A percentile compares a stretch with the other conserved stretches of the same genome.
Evolutionary conservation across 139 green algal species (phyloP).

Genomic region (Tetraselmis striata): DNA sequence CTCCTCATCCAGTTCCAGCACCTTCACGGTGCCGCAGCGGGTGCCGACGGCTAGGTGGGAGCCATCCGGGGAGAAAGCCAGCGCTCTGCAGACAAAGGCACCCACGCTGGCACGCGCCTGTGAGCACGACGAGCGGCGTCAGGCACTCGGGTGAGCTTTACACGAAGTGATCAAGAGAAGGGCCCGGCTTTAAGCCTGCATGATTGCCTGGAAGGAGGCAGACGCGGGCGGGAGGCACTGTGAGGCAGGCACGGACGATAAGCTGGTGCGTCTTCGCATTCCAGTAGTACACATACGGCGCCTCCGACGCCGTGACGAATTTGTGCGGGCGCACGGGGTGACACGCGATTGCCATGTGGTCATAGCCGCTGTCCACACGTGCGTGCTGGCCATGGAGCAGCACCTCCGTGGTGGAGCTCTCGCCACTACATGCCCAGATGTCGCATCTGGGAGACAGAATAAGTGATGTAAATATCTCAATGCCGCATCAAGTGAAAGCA

Average conservation of each 20-base stretch:
- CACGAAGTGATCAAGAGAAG: conserved; percentile 13
- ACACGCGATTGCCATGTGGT: conserved; percentile 21
- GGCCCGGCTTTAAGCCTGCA: not conserved
- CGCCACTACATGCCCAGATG: not conserved
- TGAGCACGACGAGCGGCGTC: too few relatives aligned
- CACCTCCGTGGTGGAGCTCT: not conserved
- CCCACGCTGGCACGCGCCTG: not conserved
- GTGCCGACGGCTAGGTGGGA: conserved; percentile 48
- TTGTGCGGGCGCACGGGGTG: conserved; percentile 49
- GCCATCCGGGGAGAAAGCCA: conserved; percentile 46
- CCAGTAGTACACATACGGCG: conserved; percentile 42
- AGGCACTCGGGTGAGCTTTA: conserved; percentile 35
- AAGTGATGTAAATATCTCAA: too few relatives aligned
- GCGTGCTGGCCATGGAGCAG: conserved; percentile 31
- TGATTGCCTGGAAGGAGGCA: not conserved
- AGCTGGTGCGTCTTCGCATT: conserved; percentile 42
- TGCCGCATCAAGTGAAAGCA: too few relatives aligned
- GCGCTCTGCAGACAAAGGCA: not conserved
- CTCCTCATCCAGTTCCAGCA: conserved; percentile 29
- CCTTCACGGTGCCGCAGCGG: conserved; percentile 29
- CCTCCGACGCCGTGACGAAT: conserved; percentile 45
- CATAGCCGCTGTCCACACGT: conserved; percentile 16
- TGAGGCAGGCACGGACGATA: conserved; percentile 31
- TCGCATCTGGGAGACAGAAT: not conserved
- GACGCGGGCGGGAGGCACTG: too few relatives aligned